Percentiles rank a stretch among this genome's conserved stretches.
Evolutionary conservation across 2,329 filamentous ascomycete genomes (phyloP).

Genomic region (Aspergillus tamarii): DNA sequence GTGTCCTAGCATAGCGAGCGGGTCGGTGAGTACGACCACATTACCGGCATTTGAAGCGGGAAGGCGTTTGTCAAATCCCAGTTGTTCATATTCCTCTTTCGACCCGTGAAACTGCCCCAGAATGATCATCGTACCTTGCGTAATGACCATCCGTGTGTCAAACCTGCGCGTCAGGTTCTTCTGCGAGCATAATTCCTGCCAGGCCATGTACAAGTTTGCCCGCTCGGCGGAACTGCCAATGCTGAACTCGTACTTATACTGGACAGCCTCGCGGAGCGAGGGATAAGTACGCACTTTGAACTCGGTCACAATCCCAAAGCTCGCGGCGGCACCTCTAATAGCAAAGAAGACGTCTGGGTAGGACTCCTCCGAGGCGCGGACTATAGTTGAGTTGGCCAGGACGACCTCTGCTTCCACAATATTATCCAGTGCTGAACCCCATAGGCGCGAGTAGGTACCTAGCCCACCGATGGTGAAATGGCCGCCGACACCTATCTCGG

Average conservation of each 20-base stretch:
- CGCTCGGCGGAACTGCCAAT: slow-evolving; percentile 54
- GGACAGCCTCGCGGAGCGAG: slow-evolving; percentile 52
- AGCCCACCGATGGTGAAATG: slow-evolving; percentile 46
- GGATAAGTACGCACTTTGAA: slow-evolving; percentile 43
- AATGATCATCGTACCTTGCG: slow-evolving; percentile 49
- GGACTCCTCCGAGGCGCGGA: slow-evolving; percentile 32
- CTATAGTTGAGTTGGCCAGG: slow-evolving; percentile 43
- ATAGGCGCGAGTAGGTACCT: slow-evolving; percentile 49
- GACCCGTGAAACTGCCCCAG: slow-evolving; percentile 65
- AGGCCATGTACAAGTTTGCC: slow-evolving; percentile 56
- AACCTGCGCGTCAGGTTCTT: slow-evolving; percentile 62
- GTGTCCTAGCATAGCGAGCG: slow-evolving; percentile 32
- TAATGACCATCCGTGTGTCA: slow-evolving; percentile 60
- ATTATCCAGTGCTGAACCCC: slow-evolving; percentile 57
- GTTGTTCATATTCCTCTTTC: slow-evolving; percentile 56
- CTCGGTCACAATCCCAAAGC: slow-evolving; percentile 44
- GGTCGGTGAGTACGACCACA: slow-evolving; percentile 32
- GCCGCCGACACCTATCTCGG: slow-evolving; percentile 44
- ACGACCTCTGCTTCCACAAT: slow-evolving; percentile 55
- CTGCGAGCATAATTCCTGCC: slow-evolving; percentile 62
- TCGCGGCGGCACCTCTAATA: slow-evolving; percentile 40
- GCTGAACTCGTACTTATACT: slow-evolving; percentile 61
- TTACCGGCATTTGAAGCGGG: slow-evolving; percentile 23
- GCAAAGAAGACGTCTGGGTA: slow-evolving; percentile 41
- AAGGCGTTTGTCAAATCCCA: slow-evolving; percentile 32